Evolutionary conservation across 2,329 filamentous ascomycete genomes (phyloP).

Genomic region (Pleoardoris graminearum): DNA sequence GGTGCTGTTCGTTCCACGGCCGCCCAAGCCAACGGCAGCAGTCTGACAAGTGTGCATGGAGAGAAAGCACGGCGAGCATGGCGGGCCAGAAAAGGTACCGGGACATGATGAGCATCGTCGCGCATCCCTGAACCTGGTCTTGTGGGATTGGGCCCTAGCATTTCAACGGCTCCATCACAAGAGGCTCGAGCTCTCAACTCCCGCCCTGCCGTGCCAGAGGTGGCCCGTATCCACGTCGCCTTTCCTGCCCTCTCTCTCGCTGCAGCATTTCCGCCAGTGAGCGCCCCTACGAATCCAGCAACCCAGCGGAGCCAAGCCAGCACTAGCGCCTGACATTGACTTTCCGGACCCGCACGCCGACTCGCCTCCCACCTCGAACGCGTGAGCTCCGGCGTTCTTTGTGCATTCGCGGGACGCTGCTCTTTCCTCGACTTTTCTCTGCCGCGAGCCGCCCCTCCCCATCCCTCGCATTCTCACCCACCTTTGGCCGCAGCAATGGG

Average conservation of each 20-base stretch:
- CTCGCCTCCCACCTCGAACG: slow-evolving; percentile 2
- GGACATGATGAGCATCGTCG: not conserved
- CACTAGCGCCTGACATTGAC: slow-evolving; percentile 4
- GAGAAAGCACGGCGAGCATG: not conserved
- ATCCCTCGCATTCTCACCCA: slow-evolving; percentile 4
- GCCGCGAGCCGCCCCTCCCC: slow-evolving; percentile 3
- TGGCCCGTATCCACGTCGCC: not conserved
- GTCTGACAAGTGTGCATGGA: not conserved
- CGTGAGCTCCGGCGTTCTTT: slow-evolving; percentile 4
- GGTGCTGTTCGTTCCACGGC: not conserved
- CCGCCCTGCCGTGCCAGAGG: not conserved
- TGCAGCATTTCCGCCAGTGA: not conserved
- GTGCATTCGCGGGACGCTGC: not conserved
- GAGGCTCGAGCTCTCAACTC: not conserved
- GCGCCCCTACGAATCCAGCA: not conserved
- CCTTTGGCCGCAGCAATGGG: slow-evolving; percentile 47
- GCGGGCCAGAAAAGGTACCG: not conserved
- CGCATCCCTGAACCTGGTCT: slow-evolving; percentile 1
- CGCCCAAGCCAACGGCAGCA: not conserved
- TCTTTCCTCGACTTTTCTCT: slow-evolving; percentile 6
- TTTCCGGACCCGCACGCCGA: slow-evolving; percentile 3
- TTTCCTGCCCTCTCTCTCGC: not conserved
- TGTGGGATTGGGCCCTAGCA: not conserved
- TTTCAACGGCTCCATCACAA: slow-evolving; percentile 6
- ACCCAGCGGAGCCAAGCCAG: slow-evolving; percentile 7